phyloP scores from a whole-genome alignment of 1,139 yeast species.

The Pneumocystis oryctolagi region DNA sequence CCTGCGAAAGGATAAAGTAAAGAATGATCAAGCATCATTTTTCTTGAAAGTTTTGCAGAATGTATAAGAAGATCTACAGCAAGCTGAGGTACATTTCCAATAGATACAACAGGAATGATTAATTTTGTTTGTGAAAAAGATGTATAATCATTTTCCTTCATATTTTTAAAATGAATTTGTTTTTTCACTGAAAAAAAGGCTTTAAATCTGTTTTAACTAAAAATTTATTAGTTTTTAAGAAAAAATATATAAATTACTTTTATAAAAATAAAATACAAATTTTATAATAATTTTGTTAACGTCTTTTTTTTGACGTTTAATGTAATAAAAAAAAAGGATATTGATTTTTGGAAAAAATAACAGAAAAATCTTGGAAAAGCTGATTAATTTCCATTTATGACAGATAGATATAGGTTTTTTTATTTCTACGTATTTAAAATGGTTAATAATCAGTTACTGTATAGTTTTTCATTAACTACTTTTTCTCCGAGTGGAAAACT shows the following conservation, averaged over 20 bases:
- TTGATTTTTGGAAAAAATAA: not conserved
- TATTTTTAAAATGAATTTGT: not conserved
- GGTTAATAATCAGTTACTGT: slow-evolving; percentile 20
- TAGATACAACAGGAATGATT: slow-evolving; percentile 63
- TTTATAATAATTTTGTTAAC: no score
- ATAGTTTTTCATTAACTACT: slow-evolving; percentile 90
- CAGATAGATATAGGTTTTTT: not conserved
- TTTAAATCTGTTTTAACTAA: no score
- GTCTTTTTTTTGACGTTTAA: no score
- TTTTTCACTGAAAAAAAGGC: no score
- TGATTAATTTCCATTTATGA: not conserved
- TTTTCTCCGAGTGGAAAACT: slow-evolving; percentile 96
- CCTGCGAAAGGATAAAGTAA: slow-evolving; percentile 72
- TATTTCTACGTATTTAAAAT: not conserved
- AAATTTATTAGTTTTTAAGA: no score
- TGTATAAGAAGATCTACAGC: slow-evolving; percentile 60
- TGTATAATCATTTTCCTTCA: not conserved
- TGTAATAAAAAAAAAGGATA: no score
- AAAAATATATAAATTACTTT: no score
- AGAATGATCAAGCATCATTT: slow-evolving; percentile 43
- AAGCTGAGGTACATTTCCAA: slow-evolving; percentile 83
- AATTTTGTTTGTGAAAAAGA: not conserved
- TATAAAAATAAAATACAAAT: no score
- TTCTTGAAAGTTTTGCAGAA: slow-evolving; percentile 37
- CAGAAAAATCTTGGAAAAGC: not conserved